Evolutionary conservation across 306 rosid species (phyloP).

Genomic region (Spatholobus suberectus): DNA sequence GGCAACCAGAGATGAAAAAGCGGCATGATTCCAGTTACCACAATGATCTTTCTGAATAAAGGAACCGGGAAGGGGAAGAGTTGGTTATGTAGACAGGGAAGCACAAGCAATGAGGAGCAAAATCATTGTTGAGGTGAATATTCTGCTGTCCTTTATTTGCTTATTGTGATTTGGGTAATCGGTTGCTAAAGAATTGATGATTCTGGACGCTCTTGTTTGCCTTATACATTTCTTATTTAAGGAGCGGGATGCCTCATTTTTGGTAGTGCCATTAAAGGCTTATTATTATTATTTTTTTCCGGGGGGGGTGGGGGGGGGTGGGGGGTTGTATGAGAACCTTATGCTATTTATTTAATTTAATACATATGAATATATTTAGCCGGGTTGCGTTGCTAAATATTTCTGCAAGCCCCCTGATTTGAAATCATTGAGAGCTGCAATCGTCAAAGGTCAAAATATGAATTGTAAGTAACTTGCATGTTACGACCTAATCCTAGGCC

Average conservation of each 20-base stretch:
- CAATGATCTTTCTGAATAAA: conserved; percentile 46
- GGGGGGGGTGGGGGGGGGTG: background rate
- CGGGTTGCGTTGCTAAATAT: conserved; percentile 20
- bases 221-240: conserved; percentile 38
- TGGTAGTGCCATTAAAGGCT: conserved; percentile 45
- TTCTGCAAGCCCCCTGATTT: background rate
- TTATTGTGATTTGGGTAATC: conserved; percentile 33
- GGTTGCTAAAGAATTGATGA: conserved; percentile 39
- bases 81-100: conserved; percentile 55
- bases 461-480: background rate
- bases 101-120: conserved; percentile 57
- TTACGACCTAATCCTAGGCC: background rate
- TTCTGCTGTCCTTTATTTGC: conserved; percentile 38
- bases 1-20: conserved; percentile 55
- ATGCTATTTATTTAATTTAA: conserved; percentile 22
- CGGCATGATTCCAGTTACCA: conserved; percentile 44
- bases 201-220: conserved; percentile 46
- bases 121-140: conserved; percentile 41
- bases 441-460: background rate
- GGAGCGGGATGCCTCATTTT: conserved; percentile 47
- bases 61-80: conserved; percentile 41
- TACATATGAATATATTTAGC: background rate
- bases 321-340: conserved; percentile 8
- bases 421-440: background rate
- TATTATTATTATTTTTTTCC: background rate